A percentile compares a stretch with the other conserved stretches of the same genome.
Conservation (phyloP, 1,139 yeast genomes). For the Saccharomyces hybrid region DNA sequence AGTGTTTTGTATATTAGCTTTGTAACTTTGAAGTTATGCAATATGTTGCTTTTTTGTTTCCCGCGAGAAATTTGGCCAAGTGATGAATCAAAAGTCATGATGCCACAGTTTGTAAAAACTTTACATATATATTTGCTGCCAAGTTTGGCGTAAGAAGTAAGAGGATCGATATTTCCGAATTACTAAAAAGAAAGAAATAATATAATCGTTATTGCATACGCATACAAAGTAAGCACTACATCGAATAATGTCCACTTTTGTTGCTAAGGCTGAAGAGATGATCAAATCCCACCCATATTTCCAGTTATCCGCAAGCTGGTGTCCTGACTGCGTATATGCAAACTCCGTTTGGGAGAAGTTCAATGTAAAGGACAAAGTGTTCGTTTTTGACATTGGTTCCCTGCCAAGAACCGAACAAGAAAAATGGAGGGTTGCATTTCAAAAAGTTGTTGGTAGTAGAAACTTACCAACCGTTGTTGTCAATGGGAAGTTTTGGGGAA, state of each 20-base stretch:
- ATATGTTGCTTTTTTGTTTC: background rate
- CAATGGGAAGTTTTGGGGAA: slow-evolving; percentile 55
- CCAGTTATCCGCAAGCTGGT: slow-evolving; percentile 65
- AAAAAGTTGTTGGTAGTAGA: slow-evolving; percentile 52
- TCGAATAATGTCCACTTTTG: slow-evolving; percentile 17
- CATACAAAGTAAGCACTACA: background rate
- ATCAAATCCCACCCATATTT: slow-evolving; percentile 43
- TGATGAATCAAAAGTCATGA: background rate
- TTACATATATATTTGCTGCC: background rate
- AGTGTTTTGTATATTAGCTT: background rate
- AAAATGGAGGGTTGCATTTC: slow-evolving; percentile 52
- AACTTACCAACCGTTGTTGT: slow-evolving; percentile 69
- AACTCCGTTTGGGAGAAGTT: slow-evolving; percentile 46
- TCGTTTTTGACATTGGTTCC: slow-evolving; percentile 54
- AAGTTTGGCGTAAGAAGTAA: background rate
- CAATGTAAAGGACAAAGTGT: slow-evolving; percentile 43
- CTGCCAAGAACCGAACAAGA: slow-evolving; percentile 44
- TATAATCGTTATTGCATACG: background rate
- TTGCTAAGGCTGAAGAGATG: slow-evolving; percentile 39
- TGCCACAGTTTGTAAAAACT: background rate
- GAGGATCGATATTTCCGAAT: background rate
- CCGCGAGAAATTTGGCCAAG: background rate
- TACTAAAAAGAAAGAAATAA: background rate
- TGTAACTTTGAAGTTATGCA: background rate
- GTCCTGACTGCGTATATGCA: slow-evolving; percentile 68